A percentile compares a stretch with the other conserved stretches of the same genome.
Evolutionary conservation across 2,329 filamentous ascomycete species (phyloP).

Genomic region (Penicillium sp.): DNA sequence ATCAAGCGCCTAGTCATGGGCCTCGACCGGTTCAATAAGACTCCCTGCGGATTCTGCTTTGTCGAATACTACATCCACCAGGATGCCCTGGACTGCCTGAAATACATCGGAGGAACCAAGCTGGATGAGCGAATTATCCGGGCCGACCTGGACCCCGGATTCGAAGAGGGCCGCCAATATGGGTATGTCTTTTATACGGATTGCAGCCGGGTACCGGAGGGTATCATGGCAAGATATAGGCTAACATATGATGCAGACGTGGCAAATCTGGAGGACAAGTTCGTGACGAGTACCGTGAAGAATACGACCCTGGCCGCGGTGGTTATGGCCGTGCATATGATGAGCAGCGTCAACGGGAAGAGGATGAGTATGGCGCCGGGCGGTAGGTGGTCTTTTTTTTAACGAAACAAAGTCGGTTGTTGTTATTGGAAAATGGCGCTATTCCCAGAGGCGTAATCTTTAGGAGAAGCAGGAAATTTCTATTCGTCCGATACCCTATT

Average conservation of each 20-base stretch:
- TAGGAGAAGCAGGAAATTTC: slow-evolving; percentile 28
- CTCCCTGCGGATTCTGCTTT: slow-evolving; percentile 98
- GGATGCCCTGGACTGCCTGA: slow-evolving; percentile 95
- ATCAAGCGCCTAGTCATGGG: slow-evolving; percentile 99
- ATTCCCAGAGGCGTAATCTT: slow-evolving; percentile 29
- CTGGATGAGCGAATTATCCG: slow-evolving; percentile 94
- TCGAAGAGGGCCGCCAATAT: slow-evolving; percentile 93
- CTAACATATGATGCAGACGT: slow-evolving; percentile 45
- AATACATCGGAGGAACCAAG: slow-evolving; percentile 97
- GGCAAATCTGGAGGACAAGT: slow-evolving; percentile 96
- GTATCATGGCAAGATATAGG: neutral
- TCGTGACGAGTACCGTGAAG: slow-evolving; percentile 93
- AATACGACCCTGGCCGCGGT: slow-evolving; percentile 91
- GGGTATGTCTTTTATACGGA: slow-evolving; percentile 49
- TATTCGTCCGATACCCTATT: slow-evolving; percentile 28
- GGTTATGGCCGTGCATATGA: slow-evolving; percentile 77
- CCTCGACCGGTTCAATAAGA: slow-evolving; percentile 93
- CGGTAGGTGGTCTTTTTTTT: slow-evolving; percentile 38
- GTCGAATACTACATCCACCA: slow-evolving; percentile 99
- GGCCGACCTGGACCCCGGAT: slow-evolving; percentile 91
- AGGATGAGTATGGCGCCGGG: slow-evolving; percentile 57
- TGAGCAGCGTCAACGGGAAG: slow-evolving; percentile 54
- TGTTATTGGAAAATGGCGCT: slow-evolving; percentile 34
- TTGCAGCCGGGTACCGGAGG: neutral
- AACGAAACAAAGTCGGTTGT: slow-evolving; percentile 9